These are phyloP conservation scores for Pichia pseudocactophila DNA, from an alignment of 805 yeast species.

Conservation along the genomic window DNA sequence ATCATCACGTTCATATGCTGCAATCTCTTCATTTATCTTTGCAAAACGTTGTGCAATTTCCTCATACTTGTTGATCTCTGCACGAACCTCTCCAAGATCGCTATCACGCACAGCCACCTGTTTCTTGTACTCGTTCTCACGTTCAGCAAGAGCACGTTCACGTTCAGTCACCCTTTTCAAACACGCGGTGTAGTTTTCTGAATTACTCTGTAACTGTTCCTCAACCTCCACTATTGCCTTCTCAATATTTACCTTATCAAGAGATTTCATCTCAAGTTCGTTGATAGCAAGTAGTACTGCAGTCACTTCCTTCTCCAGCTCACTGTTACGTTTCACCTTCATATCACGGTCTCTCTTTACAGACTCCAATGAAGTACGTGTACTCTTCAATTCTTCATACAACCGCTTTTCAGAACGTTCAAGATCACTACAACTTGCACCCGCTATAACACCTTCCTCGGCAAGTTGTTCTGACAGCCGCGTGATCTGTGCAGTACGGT, in stretches of 20 bases:
- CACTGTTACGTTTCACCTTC: constrained; percentile 34
- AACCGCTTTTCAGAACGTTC: constrained; percentile 35
- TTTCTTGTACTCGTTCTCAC: neutral
- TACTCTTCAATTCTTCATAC: constrained; percentile 30
- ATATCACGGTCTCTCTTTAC: constrained; percentile 36
- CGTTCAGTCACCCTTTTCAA: neutral
- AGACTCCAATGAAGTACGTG: constrained; percentile 29
- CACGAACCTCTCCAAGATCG: neutral
- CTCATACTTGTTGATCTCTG: constrained; percentile 28
- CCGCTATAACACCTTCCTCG: constrained; percentile 19
- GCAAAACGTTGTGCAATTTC: constrained; percentile 36
- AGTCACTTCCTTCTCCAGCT: constrained; percentile 41
- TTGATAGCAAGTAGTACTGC: constrained; percentile 46
- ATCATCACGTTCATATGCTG: constrained; percentile 20
- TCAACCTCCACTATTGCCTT: constrained; percentile 31
- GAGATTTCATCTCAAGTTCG: constrained; percentile 41
- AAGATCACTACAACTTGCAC: constrained; percentile 33
- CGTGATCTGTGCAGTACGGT: constrained; percentile 7
- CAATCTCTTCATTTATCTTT: constrained; percentile 35
- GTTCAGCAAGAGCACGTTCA: neutral
- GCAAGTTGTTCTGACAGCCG: constrained; percentile 3
- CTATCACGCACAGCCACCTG: neutral
- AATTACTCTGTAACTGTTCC: constrained; percentile 13
- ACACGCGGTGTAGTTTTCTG: constrained; percentile 1
- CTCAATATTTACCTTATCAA: constrained; percentile 36